These are phyloP conservation scores for Taphrina communis DNA, from an alignment of 1,139 yeast genomes.

Conservation along the genomic window DNA sequence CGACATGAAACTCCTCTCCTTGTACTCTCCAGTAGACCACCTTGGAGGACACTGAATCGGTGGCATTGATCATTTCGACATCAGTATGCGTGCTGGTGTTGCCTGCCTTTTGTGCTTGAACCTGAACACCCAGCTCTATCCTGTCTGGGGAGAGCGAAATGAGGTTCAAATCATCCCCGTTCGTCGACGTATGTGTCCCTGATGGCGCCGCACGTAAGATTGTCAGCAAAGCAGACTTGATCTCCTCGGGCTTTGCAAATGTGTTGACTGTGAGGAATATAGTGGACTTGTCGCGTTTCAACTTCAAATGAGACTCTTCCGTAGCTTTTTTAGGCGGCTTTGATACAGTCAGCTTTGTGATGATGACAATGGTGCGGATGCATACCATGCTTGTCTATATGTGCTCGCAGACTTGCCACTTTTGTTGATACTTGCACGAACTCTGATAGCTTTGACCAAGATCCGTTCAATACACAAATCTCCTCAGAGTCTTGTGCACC, in stretches of 20 bases:
- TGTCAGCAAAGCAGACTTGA: background rate
- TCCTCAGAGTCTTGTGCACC: no score
- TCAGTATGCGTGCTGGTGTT: background rate
- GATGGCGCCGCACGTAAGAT: constrained; percentile 8
- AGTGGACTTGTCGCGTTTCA: constrained; percentile 13
- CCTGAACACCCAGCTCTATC: constrained; percentile 1
- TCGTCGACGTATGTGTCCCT: background rate
- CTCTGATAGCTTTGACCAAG: no score
- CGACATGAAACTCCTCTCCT: constrained; percentile 23
- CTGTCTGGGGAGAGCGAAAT: background rate
- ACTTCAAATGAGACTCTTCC: constrained; percentile 9
- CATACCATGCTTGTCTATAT: background rate
- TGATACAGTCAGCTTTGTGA: background rate
- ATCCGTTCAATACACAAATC: no score
- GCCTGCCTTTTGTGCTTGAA: background rate
- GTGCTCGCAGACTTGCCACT: no score
- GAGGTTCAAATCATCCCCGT: background rate
- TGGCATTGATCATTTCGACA: background rate
- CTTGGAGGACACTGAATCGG: background rate
- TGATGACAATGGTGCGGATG: background rate
- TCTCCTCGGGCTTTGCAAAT: background rate
- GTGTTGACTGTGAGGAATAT: constrained; percentile 10
- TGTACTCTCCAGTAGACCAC: constrained; percentile 16
- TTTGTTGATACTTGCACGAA: no score
- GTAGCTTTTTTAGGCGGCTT: constrained; percentile 8